Evolutionary conservation across 768 basidiomycete species (phyloP).

Genomic region (Leccinellum albellum): DNA sequence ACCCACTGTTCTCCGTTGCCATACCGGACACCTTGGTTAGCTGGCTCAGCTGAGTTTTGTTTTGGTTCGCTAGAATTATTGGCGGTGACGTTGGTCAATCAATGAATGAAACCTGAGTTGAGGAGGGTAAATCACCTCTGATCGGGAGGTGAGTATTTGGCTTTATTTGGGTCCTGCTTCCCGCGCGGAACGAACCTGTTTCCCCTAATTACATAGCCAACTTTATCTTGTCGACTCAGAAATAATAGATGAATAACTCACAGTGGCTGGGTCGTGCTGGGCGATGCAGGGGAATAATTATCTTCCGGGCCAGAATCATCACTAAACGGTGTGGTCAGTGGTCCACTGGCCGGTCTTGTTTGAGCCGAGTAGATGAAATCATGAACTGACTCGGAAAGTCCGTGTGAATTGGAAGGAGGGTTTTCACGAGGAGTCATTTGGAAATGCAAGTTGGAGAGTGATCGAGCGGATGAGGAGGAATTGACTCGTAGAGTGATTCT

Average conservation of each 20-base stretch:
- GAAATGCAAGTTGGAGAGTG: background rate
- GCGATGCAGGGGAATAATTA: background rate
- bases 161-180: accelerated
- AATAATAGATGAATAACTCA: background rate
- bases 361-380: background rate
- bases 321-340: background rate
- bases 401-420: background rate
- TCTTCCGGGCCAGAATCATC: background rate
- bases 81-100: background rate
- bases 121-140: background rate
- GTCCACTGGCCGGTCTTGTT: no score
- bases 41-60: background rate
- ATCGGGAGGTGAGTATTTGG: accelerated
- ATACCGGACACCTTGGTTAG: background rate
- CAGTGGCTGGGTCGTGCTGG: background rate
- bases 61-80: background rate
- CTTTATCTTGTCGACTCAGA: background rate
- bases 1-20: background rate
- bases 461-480: background rate
- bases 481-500: background rate
- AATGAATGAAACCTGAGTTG: background rate
- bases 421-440: background rate
- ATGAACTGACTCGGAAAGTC: background rate
- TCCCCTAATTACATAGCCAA: background rate
- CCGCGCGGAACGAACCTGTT: slow-evolving; percentile 7